These are phyloP conservation scores for Crucihimalaya himalaica DNA, from an alignment of 345 rosid genomes.

Conservation along the genomic window DNA sequence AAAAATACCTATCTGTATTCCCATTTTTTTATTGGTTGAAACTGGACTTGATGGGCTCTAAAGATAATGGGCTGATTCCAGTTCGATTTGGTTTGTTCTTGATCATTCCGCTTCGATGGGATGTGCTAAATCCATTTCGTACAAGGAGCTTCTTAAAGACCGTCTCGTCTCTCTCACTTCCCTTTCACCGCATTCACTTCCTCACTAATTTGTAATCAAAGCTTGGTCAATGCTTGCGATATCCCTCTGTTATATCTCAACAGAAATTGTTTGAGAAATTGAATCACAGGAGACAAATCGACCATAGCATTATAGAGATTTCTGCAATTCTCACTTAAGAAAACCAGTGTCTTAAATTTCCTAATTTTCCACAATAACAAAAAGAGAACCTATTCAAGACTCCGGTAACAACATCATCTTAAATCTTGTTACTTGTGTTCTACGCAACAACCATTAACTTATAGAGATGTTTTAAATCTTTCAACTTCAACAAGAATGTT, in stretches of 20 bases:
- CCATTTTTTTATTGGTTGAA: too few species aligned
- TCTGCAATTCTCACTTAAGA: constrained; percentile 33
- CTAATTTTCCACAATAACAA: constrained; percentile 35
- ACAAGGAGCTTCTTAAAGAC: neutral
- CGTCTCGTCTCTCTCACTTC: neutral
- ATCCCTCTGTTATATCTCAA: too few species aligned
- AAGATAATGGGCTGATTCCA: too few species aligned
- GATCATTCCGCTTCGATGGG: too few species aligned
- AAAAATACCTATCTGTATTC: too few species aligned
- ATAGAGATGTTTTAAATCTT: neutral
- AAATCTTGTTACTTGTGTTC: neutral
- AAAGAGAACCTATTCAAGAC: constrained; percentile 48
- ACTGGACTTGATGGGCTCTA: too few species aligned
- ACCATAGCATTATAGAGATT: neutral
- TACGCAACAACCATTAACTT: neutral
- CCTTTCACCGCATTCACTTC: neutral
- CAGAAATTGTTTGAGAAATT: too few species aligned
- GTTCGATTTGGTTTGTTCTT: too few species aligned
- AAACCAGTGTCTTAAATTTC: constrained; percentile 28
- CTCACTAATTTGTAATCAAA: neutral
- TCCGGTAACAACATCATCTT: constrained; percentile 34
- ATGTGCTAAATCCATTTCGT: too few species aligned
- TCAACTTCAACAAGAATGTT: neutral
- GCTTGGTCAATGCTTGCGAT: too few species aligned
- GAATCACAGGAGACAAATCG: too few species aligned